phyloP scores from a whole-genome alignment of 2,329 filamentous ascomycete genomes.

The Fulvia fulva region DNA sequence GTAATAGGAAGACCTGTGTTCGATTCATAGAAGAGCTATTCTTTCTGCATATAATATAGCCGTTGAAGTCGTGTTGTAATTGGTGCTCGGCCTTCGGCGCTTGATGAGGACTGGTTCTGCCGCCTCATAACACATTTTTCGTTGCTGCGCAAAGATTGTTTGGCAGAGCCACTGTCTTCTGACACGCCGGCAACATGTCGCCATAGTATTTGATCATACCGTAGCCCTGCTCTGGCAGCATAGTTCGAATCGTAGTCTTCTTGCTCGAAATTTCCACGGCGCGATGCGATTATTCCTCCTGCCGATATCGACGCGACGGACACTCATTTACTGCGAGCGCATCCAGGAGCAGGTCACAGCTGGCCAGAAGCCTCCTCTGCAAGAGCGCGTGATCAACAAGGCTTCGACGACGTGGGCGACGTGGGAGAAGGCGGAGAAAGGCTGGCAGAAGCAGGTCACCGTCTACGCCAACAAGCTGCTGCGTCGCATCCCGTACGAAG shows the following conservation, averaged over 20 bases:
- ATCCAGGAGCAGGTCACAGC: slow-evolving; percentile 40
- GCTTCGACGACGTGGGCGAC: slow-evolving; percentile 74
- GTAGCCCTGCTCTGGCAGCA: background rate
- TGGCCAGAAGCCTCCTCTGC: slow-evolving; percentile 52
- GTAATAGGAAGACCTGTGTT: too few species aligned
- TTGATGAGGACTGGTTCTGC: too few species aligned
- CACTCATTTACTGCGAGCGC: slow-evolving; percentile 87
- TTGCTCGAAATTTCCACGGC: background rate
- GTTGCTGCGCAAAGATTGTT: too few species aligned
- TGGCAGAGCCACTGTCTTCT: too few species aligned
- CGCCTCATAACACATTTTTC: too few species aligned
- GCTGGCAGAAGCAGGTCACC: slow-evolving; percentile 86
- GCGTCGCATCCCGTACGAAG: slow-evolving; percentile 85
- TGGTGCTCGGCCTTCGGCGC: too few species aligned
- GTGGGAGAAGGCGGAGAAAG: slow-evolving; percentile 70
- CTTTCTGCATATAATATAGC: too few species aligned
- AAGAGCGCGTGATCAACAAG: slow-evolving; percentile 67
- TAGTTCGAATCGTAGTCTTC: background rate
- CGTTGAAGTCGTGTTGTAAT: too few species aligned
- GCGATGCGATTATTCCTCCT: slow-evolving; percentile 89
- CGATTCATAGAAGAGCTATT: too few species aligned
- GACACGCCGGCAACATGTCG: too few species aligned
- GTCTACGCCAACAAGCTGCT: slow-evolving; percentile 82
- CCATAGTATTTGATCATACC: background rate
- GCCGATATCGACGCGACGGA: slow-evolving; percentile 85